Base-by-base conservation (phyloP, 345 rosid genomes). In the Syzygium aqueum region DNA sequence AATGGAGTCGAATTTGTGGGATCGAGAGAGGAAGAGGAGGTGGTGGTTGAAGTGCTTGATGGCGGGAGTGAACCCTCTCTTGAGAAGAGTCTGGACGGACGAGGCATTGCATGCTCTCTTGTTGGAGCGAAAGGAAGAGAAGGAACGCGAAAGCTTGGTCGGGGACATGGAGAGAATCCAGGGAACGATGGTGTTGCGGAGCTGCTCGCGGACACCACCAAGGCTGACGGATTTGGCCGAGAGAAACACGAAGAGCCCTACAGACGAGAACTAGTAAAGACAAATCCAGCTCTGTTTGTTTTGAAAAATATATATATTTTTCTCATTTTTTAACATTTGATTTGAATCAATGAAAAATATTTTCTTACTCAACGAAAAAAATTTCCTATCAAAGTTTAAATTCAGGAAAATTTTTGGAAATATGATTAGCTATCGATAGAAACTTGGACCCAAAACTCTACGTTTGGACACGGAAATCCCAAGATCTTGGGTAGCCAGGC, bases 21-120 rank as follows among this genome's bases (percentile, higher is more conserved):
- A 53, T 82, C 82, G 88, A 14, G 89, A 88, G 88, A 93, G 96
- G n/a, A 89, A 94, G 65, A 86, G 86, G 37, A 94, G 91, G 88
- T 91, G 91, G 37, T 67, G 84, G 87, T 92, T 91, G 85, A 94
- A 80, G 88, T 93, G 93, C 65, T 89, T 87, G 50, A 89, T 85
- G 50, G 93, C 92, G 59, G 96, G 95, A 65, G 91, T 89, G 90
- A 91, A 91, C 28, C 96, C 96, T 33, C 90, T 90, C 89, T 94
- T 94, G 84, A 93, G 89, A 30, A 93, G 90, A 65, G 90, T 85
- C 86, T 91, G 92, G 51, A 92, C 37, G 61, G 83, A 84, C 65
- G 67, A 9, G 46, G 87, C n/a, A n/a, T 28, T 85, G 51, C 84
- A 4, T 30, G 85, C n/a, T 85, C 80, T 21, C 16, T 54, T 43